Percentiles rank a stretch among this genome's conserved stretches.
These are phyloP conservation scores for Physcomitrium patens DNA, from an alignment of 225 moss, liverwort and hornwort species.

Conservation along the genomic window DNA sequence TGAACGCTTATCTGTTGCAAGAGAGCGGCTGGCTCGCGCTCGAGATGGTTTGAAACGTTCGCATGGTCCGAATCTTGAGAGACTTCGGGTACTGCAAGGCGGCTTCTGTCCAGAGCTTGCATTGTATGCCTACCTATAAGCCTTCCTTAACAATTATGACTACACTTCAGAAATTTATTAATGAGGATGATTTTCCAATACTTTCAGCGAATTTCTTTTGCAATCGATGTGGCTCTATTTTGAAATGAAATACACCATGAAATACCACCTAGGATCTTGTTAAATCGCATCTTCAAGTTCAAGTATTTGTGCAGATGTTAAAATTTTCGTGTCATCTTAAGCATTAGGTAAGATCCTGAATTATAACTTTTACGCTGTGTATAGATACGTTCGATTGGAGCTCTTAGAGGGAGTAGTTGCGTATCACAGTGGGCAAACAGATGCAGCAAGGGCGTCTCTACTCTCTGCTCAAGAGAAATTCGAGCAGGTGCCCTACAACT, in stretches of 20 bases:
- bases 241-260: background rate
- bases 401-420: slow-evolving; percentile 96
- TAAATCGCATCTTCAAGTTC: background rate
- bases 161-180: background rate
- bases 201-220: slow-evolving; percentile 5
- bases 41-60: slow-evolving; percentile 87
- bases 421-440: slow-evolving; percentile 77
- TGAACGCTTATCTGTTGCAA: slow-evolving; percentile 82
- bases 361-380: slow-evolving; percentile 13
- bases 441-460: slow-evolving; percentile 72
- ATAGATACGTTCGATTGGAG: slow-evolving; percentile 85
- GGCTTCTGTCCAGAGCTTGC: slow-evolving; percentile 97
- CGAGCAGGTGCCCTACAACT: slow-evolving; percentile 57
- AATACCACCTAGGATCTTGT: background rate
- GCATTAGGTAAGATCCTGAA: background rate
- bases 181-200: background rate
- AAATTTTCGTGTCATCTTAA: background rate
- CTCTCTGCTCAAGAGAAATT: slow-evolving; percentile 79
- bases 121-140: slow-evolving; percentile 47
- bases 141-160: slow-evolving; percentile 6
- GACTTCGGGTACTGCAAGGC: slow-evolving; percentile 92
- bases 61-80: slow-evolving; percentile 84
- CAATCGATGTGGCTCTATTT: slow-evolving; percentile 6
- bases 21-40: slow-evolving; percentile 76
- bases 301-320: background rate